Conservation (phyloP, 768 basidiomycete species). For the Collybia mongolica region DNA sequence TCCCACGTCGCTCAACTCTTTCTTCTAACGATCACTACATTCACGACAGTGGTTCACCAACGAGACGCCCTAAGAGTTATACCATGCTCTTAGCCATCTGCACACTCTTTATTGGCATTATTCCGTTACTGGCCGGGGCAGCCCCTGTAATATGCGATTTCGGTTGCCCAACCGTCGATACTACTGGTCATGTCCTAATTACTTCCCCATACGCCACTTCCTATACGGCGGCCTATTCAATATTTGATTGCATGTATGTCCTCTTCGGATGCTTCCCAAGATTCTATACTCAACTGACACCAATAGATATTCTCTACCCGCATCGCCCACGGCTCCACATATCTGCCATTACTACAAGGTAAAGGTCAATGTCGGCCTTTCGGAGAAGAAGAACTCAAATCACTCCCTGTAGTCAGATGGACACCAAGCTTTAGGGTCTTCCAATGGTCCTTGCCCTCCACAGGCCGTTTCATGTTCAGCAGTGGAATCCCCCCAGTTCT, state of each 20-base stretch:
- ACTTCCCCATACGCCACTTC: conserved; percentile 9
- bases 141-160: conserved; percentile 3
- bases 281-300: neutral
- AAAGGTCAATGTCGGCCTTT: neutral
- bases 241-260: conserved; percentile 22
- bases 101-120: too few species aligned
- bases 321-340: conserved; percentile 4
- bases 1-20: too few species aligned
- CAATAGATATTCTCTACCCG: conserved; percentile 14
- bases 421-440: conserved; percentile 5
- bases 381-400: neutral
- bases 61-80: too few species aligned
- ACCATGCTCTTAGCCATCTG: too few species aligned
- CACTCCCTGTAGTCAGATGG: conserved; percentile 6
- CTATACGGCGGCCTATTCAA: conserved; percentile 17
- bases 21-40: too few species aligned
- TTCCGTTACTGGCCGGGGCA: too few species aligned
- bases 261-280: neutral
- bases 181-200: conserved; percentile 10
- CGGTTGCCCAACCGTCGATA: conserved; percentile 14
- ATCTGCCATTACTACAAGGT: conserved; percentile 20
- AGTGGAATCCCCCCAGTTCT: conserved; percentile 7
- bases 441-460: conserved; percentile 6
- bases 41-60: too few species aligned
- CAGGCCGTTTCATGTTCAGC: conserved; percentile 11